Evolutionary conservation across 331 rosid species (phyloP).

Genomic region (Arachis monticola): DNA sequence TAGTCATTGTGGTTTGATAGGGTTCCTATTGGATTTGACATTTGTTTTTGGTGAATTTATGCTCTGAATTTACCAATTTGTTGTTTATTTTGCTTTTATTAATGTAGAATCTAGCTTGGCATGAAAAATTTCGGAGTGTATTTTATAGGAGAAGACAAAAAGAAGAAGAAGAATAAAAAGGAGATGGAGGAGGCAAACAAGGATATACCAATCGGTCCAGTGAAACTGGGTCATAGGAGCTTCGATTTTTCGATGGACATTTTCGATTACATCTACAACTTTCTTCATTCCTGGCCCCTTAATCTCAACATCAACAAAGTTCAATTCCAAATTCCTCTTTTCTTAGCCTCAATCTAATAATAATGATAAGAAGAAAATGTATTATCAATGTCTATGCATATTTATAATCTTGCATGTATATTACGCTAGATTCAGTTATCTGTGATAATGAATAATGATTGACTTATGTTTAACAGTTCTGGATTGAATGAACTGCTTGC

Average conservation of each 20-base stretch:
- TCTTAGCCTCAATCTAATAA: not conserved
- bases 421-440: too few species aligned
- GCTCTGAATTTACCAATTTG: too few species aligned
- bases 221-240: slow-evolving; percentile 59
- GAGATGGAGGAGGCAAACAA: not conserved
- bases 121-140: too few species aligned
- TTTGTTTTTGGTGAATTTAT: too few species aligned
- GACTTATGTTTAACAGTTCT: too few species aligned
- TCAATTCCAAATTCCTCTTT: not conserved
- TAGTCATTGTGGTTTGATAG: too few species aligned
- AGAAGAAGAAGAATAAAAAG: slow-evolving; percentile 24
- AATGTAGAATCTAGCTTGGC: too few species aligned
- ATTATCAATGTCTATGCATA: not conserved
- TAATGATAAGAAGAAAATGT: not conserved
- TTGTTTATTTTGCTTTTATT: too few species aligned
- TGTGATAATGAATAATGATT: too few species aligned
- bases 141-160: not conserved
- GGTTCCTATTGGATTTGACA: too few species aligned
- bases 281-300: slow-evolving; percentile 82
- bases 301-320: slow-evolving; percentile 78
- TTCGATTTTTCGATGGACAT: slow-evolving; percentile 73
- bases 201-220: slow-evolving; percentile 47
- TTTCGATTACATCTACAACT: slow-evolving; percentile 74
- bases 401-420: too few species aligned
- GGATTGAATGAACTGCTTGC: slow-evolving; percentile 6